phyloP scores from a whole-genome alignment of 257 asterid genomes.

The Solanum etuberosum region DNA sequence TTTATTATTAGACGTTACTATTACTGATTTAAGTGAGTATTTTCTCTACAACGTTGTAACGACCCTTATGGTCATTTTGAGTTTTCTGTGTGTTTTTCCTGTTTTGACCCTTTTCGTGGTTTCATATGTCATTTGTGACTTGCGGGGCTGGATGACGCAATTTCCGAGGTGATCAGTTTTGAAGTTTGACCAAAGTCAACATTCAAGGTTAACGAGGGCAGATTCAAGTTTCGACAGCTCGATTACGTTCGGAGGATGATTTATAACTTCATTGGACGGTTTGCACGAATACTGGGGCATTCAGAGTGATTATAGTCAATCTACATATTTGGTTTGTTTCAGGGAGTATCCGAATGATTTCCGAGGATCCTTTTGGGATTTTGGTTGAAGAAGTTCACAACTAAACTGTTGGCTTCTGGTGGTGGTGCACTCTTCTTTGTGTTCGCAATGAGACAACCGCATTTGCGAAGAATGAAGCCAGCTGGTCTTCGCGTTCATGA shows the following conservation, averaged over 20 bases:
- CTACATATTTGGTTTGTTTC: too few species aligned
- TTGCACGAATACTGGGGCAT: too few species aligned
- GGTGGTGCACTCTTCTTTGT: not conserved
- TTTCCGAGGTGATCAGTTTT: not conserved
- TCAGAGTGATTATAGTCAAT: too few species aligned
- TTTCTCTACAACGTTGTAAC: not conserved
- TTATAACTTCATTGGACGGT: too few species aligned
- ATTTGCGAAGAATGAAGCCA: not conserved
- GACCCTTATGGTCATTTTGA: not conserved
- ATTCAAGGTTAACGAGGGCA: too few species aligned
- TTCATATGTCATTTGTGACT: not conserved
- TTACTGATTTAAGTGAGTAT: not conserved
- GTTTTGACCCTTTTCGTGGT: not conserved
- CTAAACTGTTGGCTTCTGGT: not conserved
- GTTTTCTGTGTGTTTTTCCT: not conserved
- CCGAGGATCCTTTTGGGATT: not conserved
- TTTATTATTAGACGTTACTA: not conserved
- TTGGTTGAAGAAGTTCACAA: not conserved
- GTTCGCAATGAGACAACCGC: not conserved
- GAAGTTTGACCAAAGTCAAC: not conserved
- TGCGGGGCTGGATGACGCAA: not conserved
- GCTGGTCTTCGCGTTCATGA: not conserved
- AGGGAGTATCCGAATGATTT: too few species aligned
- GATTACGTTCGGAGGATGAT: too few species aligned
- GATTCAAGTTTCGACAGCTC: too few species aligned